Conservation (phyloP, 176 grass and related monocot species). For the Ampelocalamus luodianensis region DNA sequence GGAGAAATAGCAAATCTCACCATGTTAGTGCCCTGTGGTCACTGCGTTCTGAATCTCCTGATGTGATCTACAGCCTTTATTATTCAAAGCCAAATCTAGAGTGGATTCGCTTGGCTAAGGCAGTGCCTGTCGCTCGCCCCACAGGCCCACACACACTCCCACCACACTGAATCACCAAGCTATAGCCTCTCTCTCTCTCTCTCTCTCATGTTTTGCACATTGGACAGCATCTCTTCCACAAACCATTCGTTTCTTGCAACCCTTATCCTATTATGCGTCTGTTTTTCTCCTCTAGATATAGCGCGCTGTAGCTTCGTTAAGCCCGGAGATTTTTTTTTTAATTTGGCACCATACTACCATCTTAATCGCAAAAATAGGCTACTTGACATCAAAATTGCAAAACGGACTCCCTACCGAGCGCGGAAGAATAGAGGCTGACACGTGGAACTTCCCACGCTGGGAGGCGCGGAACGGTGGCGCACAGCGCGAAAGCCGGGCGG, state of each 20-base stretch:
- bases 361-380: no score
- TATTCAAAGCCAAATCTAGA: conserved; percentile 57
- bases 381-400: no score
- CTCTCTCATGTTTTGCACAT: conserved; percentile 26
- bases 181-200: not conserved
- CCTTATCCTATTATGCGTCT: conserved; percentile 33
- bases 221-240: conserved; percentile 17
- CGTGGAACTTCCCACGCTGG: no score
- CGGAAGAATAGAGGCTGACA: no score
- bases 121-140: conserved; percentile 38
- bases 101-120: conserved; percentile 48
- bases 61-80: conserved; percentile 26
- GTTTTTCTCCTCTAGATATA: not conserved
- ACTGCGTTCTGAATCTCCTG: conserved; percentile 6
- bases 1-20: not conserved
- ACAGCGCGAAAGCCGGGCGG: no score
- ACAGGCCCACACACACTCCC: not conserved
- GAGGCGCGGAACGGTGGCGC: no score
- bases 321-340: no score
- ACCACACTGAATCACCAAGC: not conserved
- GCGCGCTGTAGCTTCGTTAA: no score
- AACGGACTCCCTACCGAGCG: no score
- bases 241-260: not conserved
- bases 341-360: no score
- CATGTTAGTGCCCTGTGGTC: conserved; percentile 16